Conservation (phyloP, 257 asterid species). For the Paulownia fortunei region DNA sequence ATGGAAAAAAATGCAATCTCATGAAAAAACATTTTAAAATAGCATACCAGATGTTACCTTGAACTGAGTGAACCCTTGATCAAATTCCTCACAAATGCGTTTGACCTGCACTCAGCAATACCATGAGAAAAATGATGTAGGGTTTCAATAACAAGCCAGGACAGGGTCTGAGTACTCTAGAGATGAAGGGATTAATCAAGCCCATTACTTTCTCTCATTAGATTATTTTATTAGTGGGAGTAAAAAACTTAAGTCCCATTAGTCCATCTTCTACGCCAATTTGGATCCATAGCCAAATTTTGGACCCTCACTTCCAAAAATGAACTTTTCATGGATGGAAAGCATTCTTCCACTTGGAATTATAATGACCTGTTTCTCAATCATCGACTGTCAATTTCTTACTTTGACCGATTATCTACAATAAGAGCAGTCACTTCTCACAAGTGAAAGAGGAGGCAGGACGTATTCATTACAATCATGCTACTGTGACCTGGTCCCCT, state of each 20-base stretch:
- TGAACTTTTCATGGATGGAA: neutral
- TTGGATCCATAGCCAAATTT: neutral
- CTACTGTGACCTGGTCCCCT: neutral
- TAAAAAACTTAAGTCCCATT: neutral
- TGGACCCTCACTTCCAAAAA: neutral
- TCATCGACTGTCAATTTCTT: neutral
- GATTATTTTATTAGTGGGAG: neutral
- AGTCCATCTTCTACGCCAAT: slow-evolving; percentile 4
- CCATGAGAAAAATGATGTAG: slow-evolving; percentile 8
- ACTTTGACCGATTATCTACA: neutral
- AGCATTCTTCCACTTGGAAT: neutral
- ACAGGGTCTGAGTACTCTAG: neutral
- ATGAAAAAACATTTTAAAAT: slow-evolving; percentile 24
- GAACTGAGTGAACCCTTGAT: slow-evolving; percentile 69
- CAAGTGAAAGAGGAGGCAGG: neutral
- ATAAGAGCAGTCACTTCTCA: neutral
- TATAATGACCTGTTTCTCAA: neutral
- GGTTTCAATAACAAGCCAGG: slow-evolving; percentile 18
- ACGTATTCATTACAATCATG: neutral
- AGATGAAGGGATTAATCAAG: slow-evolving; percentile 3
- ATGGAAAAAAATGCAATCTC: slow-evolving; percentile 15
- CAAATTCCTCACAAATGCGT: slow-evolving; percentile 70
- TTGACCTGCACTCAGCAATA: slow-evolving; percentile 57
- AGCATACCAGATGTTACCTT: slow-evolving; percentile 94
- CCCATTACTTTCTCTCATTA: neutral